Evolutionary conservation across 768 basidiomycete species (phyloP).

Genomic region (Trametes cubensis): DNA sequence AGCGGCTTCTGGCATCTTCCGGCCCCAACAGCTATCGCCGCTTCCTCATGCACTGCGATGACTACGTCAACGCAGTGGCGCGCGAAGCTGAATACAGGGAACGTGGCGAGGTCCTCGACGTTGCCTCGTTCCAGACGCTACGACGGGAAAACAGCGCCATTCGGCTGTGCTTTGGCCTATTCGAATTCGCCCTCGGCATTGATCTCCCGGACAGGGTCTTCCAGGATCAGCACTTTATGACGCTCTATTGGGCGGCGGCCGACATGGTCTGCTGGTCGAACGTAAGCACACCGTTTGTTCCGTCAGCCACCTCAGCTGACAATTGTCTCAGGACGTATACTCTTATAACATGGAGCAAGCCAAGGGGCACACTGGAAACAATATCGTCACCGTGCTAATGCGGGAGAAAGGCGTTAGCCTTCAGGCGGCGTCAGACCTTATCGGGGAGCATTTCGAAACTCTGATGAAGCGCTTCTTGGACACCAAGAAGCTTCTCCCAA

Average conservation of each 20-base stretch:
- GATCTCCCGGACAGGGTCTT: slow-evolving; percentile 67
- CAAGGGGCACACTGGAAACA: slow-evolving; percentile 64
- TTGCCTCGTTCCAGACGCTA: slow-evolving; percentile 55
- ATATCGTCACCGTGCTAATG: slow-evolving; percentile 56
- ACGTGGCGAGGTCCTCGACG: slow-evolving; percentile 54
- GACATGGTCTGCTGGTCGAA: slow-evolving; percentile 78
- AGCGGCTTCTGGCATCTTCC: slow-evolving; percentile 48
- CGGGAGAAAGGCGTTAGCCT: slow-evolving; percentile 42
- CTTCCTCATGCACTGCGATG: slow-evolving; percentile 56
- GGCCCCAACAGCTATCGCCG: slow-evolving; percentile 51
- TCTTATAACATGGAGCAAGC: slow-evolving; percentile 79
- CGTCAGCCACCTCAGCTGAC: not conserved
- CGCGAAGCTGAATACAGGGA: slow-evolving; percentile 68
- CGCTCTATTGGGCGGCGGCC: slow-evolving; percentile 61
- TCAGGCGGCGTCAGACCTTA: slow-evolving; percentile 44
- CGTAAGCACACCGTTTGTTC: slow-evolving; percentile 41
- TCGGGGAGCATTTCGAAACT: slow-evolving; percentile 39
- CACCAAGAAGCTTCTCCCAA: slow-evolving; percentile 41
- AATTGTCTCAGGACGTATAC: slow-evolving; percentile 56
- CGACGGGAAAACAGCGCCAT: slow-evolving; percentile 75
- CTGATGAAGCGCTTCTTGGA: slow-evolving; percentile 44
- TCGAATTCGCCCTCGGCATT: slow-evolving; percentile 64
- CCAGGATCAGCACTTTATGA: slow-evolving; percentile 56
- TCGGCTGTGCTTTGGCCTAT: slow-evolving; percentile 64
- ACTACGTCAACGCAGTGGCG: slow-evolving; percentile 61